Evolutionary conservation across 768 basidiomycete genomes (phyloP).

Genomic region (Leucocoprinus sp.): DNA sequence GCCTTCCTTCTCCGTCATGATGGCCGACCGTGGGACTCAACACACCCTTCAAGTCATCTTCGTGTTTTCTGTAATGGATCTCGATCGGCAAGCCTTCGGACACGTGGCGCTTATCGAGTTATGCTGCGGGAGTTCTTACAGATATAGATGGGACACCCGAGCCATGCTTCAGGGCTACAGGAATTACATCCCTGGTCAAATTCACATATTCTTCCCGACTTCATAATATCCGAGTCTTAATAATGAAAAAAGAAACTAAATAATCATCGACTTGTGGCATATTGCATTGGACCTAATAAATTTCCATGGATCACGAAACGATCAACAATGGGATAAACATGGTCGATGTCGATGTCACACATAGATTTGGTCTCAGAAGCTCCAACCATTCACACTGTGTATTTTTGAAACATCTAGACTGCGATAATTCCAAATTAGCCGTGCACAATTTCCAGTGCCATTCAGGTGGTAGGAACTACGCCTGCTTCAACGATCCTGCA

Average conservation of each 20-base stretch:
- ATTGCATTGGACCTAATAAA: not conserved
- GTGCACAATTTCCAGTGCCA: too few species aligned
- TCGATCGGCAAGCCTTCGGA: slow-evolving; percentile 1
- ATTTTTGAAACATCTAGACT: too few species aligned
- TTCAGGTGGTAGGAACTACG: not conserved
- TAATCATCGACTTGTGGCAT: slow-evolving; percentile 1
- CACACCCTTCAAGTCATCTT: not conserved
- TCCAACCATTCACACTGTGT: too few species aligned
- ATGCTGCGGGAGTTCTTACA: slow-evolving; percentile 1
- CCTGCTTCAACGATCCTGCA: not conserved
- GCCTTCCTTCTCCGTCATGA: too few species aligned
- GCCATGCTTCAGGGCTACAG: too few species aligned
- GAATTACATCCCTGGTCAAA: too few species aligned
- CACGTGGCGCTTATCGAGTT: slow-evolving; percentile 2
- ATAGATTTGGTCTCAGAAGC: not conserved
- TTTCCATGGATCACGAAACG: not conserved
- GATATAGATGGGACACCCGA: slow-evolving; percentile 1
- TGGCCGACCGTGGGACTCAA: not conserved
- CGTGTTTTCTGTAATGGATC: not conserved
- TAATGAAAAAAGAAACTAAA: not conserved
- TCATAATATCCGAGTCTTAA: not conserved
- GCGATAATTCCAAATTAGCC: too few species aligned
- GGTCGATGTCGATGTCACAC: not conserved
- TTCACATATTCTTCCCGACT: not conserved
- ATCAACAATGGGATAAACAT: not conserved